Evolutionary conservation across 106 monocot species (phyloP).

Genomic region (Ottelia alismoides): DNA sequence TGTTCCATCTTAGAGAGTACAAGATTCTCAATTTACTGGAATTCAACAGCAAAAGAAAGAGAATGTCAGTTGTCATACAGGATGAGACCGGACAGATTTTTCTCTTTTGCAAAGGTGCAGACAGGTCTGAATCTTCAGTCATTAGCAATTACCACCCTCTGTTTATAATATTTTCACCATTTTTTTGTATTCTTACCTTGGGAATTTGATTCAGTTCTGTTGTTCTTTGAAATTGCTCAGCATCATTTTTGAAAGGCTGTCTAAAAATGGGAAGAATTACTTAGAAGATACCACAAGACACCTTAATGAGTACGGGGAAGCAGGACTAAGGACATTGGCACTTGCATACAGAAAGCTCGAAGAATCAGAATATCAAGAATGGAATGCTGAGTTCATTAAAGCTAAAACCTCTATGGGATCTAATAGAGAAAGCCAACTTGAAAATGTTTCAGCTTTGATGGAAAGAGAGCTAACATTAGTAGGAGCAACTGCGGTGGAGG

Average conservation of each 20-base stretch:
- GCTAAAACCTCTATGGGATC: slow-evolving; percentile 85
- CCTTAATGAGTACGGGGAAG: slow-evolving; percentile 86
- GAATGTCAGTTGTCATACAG: slow-evolving; percentile 76
- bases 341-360: slow-evolving; percentile 75
- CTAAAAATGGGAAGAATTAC: slow-evolving; percentile 72
- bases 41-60: slow-evolving; percentile 86
- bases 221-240: slow-evolving; percentile 19
- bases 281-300: slow-evolving; percentile 56
- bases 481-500: slow-evolving; percentile 93
- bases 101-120: slow-evolving; percentile 79
- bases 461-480: slow-evolving; percentile 75
- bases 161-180: slow-evolving; percentile 1
- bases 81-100: slow-evolving; percentile 65
- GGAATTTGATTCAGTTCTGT: neutral
- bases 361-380: slow-evolving; percentile 67
- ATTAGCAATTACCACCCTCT: no score
- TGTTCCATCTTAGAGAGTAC: slow-evolving; percentile 46
- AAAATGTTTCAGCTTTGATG: slow-evolving; percentile 65
- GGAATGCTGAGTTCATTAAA: slow-evolving; percentile 77
- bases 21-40: slow-evolving; percentile 85
- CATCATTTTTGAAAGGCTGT: slow-evolving; percentile 75
- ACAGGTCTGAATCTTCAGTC: slow-evolving; percentile 33
- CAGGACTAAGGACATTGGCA: slow-evolving; percentile 80
- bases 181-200: no score
- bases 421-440: slow-evolving; percentile 66